Percentiles rank a stretch among this genome's conserved stretches.
phyloP scores from a whole-genome alignment of 352 stramenopile species.

The Phytophthora sojae region DNA sequence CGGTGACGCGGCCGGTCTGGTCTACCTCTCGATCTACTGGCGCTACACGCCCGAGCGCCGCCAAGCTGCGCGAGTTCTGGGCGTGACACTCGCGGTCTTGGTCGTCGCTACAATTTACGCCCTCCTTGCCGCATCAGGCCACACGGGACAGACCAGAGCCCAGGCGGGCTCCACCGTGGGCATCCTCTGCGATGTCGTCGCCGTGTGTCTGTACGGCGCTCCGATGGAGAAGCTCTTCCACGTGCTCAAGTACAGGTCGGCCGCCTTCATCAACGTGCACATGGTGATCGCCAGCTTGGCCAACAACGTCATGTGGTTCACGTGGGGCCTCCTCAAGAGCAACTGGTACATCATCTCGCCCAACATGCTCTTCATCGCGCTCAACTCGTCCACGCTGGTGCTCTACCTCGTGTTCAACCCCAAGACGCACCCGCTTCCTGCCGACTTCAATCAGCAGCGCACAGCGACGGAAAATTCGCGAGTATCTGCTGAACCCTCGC shows the following conservation, averaged over 20 bases:
- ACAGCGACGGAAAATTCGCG: not conserved
- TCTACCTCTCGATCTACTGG: slow-evolving; percentile 61
- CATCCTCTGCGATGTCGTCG: slow-evolving; percentile 33
- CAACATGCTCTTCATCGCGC: slow-evolving; percentile 32
- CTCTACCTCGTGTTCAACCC: slow-evolving; percentile 36
- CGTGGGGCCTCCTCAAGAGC: slow-evolving; percentile 39
- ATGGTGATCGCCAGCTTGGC: slow-evolving; percentile 54
- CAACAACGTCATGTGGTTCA: slow-evolving; percentile 57
- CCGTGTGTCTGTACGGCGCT: slow-evolving; percentile 40
- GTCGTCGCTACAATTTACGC: slow-evolving; percentile 41
- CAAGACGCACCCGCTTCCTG: slow-evolving; percentile 23
- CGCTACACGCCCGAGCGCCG: slow-evolving; percentile 40
- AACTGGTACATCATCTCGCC: slow-evolving; percentile 40
- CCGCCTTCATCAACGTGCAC: slow-evolving; percentile 46
- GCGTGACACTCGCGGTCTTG: slow-evolving; percentile 14
- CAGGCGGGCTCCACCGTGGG: slow-evolving; percentile 37
- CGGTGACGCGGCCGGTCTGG: slow-evolving; percentile 26
- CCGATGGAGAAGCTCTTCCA: slow-evolving; percentile 53
- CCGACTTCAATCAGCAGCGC: slow-evolving; percentile 11
- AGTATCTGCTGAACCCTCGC: slow-evolving; percentile 10
- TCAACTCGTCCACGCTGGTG: slow-evolving; percentile 32
- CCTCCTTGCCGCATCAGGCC: slow-evolving; percentile 30
- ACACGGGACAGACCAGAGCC: slow-evolving; percentile 37
- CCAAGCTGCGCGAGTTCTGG: slow-evolving; percentile 28
- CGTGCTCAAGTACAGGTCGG: slow-evolving; percentile 47